Percentiles rank a stretch among this genome's conserved stretches.
These are phyloP conservation scores for Agaricus blazei DNA, from an alignment of 768 basidiomycete species.

Conservation along the genomic window DNA sequence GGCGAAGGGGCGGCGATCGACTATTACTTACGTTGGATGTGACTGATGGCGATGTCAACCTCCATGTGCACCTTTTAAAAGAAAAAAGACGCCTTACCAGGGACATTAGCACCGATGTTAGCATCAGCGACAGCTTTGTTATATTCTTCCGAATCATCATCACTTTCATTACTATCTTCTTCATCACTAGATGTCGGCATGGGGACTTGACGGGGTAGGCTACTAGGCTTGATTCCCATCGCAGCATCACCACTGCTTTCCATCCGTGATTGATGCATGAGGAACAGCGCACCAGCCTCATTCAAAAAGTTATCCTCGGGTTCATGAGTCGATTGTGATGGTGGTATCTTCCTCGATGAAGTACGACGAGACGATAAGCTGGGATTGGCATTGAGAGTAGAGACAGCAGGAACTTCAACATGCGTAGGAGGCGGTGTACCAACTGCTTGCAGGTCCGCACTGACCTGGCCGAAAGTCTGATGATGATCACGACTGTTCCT, in stretches of 20 bases:
- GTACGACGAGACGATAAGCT: not conserved
- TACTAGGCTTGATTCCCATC: not conserved
- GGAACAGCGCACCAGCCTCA: slow-evolving; percentile 64
- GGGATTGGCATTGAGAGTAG: not conserved
- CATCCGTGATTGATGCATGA: slow-evolving; percentile 49
- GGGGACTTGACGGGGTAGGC: slow-evolving; percentile 6
- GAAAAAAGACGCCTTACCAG: not conserved
- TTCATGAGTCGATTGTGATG: slow-evolving; percentile 15
- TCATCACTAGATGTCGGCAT: slow-evolving; percentile 30
- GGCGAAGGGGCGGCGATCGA: slow-evolving; percentile 22
- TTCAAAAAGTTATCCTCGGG: slow-evolving; percentile 30
- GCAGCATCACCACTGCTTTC: slow-evolving; percentile 16
- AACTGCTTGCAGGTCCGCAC: slow-evolving; percentile 10
- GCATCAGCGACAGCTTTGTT: not conserved
- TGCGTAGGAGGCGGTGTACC: not conserved
- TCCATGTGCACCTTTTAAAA: not conserved
- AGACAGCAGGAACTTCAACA: not conserved
- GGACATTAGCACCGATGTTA: not conserved
- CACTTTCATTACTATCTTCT: slow-evolving; percentile 7
- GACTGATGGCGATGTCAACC: not conserved
- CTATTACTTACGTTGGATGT: slow-evolving; percentile 10
- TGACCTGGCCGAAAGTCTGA: slow-evolving; percentile 9
- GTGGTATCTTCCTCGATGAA: not conserved
- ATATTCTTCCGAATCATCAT: not conserved
- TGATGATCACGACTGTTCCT: slow-evolving; percentile 8